These are phyloP conservation scores for Bjerkandera adusta DNA, from an alignment of 1,284 basidiomycete species.

Conservation along the genomic window DNA sequence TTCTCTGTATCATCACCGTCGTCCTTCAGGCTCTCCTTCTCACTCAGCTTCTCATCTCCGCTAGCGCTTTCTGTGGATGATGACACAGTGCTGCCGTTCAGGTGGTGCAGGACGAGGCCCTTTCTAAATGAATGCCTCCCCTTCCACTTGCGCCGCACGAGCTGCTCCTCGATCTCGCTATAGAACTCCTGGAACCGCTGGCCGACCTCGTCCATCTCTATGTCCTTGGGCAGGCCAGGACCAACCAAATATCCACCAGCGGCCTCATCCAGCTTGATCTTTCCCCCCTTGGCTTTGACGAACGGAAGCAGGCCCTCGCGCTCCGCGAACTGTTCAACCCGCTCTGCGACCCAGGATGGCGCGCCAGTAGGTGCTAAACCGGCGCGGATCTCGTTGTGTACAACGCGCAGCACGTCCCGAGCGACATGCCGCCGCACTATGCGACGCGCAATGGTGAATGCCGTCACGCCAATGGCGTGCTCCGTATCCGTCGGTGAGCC, in stretches of 20 bases:
- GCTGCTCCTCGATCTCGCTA: slow-evolving; percentile 52
- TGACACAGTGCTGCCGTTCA: slow-evolving; percentile 10
- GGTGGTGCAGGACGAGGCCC: slow-evolving; percentile 13
- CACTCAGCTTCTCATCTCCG: slow-evolving; percentile 25
- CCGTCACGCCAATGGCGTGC: slow-evolving; percentile 49
- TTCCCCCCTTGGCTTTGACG: slow-evolving; percentile 12
- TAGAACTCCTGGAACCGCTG: slow-evolving; percentile 76
- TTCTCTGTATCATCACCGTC: slow-evolving; percentile 20
- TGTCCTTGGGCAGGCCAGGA: slow-evolving; percentile 13
- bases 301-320: slow-evolving; percentile 25
- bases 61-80: slow-evolving; percentile 14
- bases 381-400: slow-evolving; percentile 58
- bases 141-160: slow-evolving; percentile 33
- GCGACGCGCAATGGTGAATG: slow-evolving; percentile 52
- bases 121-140: slow-evolving; percentile 13
- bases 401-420: slow-evolving; percentile 54
- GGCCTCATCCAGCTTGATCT: slow-evolving; percentile 10
- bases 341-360: slow-evolving; percentile 66
- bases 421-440: slow-evolving; percentile 57
- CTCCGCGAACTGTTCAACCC: slow-evolving; percentile 53
- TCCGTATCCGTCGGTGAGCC: slow-evolving; percentile 24
- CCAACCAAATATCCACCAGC: slow-evolving; percentile 15
- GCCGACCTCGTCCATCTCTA: slow-evolving; percentile 45
- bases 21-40: slow-evolving; percentile 31
- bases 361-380: slow-evolving; percentile 37